These are phyloP conservation scores for Aspergillus asperescens DNA, from an alignment of 495 filamentous ascomycete species.

Conservation along the genomic window DNA sequence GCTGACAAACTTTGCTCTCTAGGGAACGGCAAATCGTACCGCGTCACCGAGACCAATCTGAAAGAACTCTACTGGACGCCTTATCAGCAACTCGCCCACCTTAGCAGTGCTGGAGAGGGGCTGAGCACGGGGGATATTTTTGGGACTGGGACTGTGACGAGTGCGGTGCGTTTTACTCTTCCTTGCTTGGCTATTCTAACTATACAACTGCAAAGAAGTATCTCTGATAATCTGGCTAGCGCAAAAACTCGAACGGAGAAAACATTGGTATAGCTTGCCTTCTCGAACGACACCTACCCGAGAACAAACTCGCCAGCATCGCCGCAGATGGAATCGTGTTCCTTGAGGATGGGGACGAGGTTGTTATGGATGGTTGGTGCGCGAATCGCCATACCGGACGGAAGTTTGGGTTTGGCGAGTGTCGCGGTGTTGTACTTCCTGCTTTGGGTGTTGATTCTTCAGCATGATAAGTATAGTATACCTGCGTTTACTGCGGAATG, in stretches of 20 bases:
- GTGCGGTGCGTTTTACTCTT: conserved; percentile 10
- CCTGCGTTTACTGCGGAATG: too few relatives aligned
- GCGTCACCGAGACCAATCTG: conserved; percentile 18
- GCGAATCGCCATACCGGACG: conserved; percentile 7
- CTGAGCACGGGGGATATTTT: conserved; percentile 23
- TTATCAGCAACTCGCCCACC: conserved; percentile 22
- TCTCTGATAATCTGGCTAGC: too few relatives aligned
- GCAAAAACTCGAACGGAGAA: conserved; percentile 11
- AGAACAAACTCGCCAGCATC: conserved; percentile 3
- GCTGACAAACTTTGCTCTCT: neutral
- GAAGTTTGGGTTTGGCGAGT: conserved; percentile 23
- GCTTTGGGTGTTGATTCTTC: conserved; percentile 18
- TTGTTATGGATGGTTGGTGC: conserved; percentile 25
- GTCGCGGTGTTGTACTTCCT: conserved; percentile 17
- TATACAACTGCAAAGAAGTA: too few relatives aligned
- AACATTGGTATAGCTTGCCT: conserved; percentile 20
- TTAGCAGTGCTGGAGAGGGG: conserved; percentile 18
- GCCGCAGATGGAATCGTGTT: conserved; percentile 10
- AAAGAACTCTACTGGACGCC: conserved; percentile 27
- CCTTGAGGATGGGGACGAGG: conserved; percentile 25
- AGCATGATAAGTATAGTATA: too few relatives aligned
- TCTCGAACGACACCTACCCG: conserved; percentile 15
- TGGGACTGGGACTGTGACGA: conserved; percentile 25
- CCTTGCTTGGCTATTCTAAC: too few relatives aligned
- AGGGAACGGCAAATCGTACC: conserved; percentile 23